Conservation (phyloP, 345 rosid genomes). For the Gynandropsis gynandra region DNA sequence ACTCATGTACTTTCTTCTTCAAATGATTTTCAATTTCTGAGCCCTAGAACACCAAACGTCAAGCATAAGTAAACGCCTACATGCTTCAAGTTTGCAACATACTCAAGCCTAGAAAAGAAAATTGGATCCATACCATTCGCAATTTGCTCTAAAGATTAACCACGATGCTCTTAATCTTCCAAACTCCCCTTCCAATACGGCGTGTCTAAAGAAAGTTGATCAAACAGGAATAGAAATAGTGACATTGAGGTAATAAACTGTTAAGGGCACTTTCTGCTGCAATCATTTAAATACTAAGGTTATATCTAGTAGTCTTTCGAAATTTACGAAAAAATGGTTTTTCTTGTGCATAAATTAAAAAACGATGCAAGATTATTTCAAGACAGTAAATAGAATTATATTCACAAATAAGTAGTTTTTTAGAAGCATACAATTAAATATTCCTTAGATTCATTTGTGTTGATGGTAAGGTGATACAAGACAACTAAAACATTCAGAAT, state of each 20-base stretch:
- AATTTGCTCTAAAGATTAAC: slow-evolving; percentile 72
- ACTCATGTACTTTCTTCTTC: slow-evolving; percentile 62
- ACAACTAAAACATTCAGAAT: background rate
- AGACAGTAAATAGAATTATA: too few species aligned
- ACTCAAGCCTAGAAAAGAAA: slow-evolving; percentile 15
- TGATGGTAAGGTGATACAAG: background rate
- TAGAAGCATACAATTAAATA: background rate
- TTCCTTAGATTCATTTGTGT: background rate
- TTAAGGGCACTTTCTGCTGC: slow-evolving; percentile 9
- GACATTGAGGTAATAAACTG: slow-evolving; percentile 1
- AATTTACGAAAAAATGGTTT: background rate
- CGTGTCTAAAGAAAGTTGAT: slow-evolving; percentile 89
- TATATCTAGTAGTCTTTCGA: background rate
- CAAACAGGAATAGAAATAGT: slow-evolving; percentile 30
- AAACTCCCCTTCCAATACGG: slow-evolving; percentile 81
- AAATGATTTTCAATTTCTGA: slow-evolving; percentile 93
- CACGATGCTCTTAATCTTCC: slow-evolving; percentile 41
- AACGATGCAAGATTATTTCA: too few species aligned
- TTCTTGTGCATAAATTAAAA: too few species aligned
- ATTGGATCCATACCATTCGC: slow-evolving; percentile 49
- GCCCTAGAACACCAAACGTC: slow-evolving; percentile 47
- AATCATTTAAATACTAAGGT: slow-evolving; percentile 14
- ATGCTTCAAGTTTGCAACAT: background rate
- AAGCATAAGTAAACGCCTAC: slow-evolving; percentile 4
- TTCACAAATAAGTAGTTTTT: background rate